Conservation (phyloP, 1,139 yeast species). For the Magnusiomyces ingens region DNA sequence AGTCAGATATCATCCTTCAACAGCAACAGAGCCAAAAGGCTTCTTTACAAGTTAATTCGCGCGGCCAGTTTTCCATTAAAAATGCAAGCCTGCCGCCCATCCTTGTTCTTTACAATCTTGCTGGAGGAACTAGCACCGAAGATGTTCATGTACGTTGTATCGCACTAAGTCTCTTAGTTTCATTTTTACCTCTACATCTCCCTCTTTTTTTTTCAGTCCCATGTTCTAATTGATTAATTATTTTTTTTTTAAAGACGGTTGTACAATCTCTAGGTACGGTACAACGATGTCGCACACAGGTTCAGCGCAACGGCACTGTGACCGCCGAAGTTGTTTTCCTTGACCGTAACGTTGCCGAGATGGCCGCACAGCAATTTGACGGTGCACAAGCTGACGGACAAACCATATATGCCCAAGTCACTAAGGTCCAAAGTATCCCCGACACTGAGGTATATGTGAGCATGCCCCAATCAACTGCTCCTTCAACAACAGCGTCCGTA, state of each 20-base stretch:
- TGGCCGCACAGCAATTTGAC: conserved; percentile 23
- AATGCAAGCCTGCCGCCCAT: conserved; percentile 27
- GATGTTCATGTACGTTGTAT: conserved; percentile 22
- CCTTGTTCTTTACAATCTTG: conserved; percentile 24
- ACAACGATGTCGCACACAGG: conserved; percentile 22
- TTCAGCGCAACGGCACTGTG: conserved; percentile 17
- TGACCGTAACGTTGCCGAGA: conserved; percentile 19
- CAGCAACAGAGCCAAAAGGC: too few species aligned
- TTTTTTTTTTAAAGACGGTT: conserved; percentile 17
- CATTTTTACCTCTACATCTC: not conserved
- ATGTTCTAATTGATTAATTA: not conserved
- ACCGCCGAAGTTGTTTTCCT: conserved; percentile 27
- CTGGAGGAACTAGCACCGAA: conserved; percentile 24
- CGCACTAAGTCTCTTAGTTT: not conserved
- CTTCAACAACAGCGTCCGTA: too few species aligned
- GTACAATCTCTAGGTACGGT: conserved; percentile 23
- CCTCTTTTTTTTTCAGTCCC: too few species aligned
- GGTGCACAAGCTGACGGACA: conserved; percentile 28
- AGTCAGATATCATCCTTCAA: too few species aligned
- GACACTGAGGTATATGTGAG: conserved; percentile 1
- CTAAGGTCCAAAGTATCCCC: conserved; percentile 22
- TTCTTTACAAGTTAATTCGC: too few species aligned
- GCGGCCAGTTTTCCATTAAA: conserved; percentile 17
- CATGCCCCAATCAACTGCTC: too few species aligned
- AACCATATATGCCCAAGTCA: conserved; percentile 21